These are phyloP conservation scores for Eucalyptus cloeziana DNA, from an alignment of 345 rosid species.

Conservation along the genomic window DNA sequence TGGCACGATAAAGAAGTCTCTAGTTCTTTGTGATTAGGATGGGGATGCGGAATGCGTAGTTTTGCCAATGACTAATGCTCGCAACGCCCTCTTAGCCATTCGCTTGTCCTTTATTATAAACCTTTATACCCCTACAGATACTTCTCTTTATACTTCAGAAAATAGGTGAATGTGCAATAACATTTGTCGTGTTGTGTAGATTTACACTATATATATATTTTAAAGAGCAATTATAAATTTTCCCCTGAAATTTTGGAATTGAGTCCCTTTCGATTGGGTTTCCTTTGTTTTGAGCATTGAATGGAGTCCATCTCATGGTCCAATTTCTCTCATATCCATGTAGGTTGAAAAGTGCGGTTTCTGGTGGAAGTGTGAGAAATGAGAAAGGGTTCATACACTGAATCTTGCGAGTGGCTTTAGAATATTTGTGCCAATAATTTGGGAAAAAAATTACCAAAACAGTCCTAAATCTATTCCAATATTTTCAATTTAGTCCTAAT, in stretches of 20 bases:
- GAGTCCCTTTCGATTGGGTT: neutral
- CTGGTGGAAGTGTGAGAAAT: neutral
- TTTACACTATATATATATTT: no score
- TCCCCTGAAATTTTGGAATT: neutral
- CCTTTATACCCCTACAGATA: no score
- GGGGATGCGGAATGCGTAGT: neutral
- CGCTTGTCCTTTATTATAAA: no score
- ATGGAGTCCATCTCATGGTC: neutral
- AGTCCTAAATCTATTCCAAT: accelerated
- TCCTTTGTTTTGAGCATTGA: neutral
- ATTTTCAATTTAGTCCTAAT: accelerated
- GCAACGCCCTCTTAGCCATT: no score
- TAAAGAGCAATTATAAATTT: neutral
- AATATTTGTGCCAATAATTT: neutral
- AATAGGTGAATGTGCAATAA: no score
- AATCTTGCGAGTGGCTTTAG: neutral
- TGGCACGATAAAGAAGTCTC: neutral
- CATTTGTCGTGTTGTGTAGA: no score
- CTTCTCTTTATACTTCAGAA: no score
- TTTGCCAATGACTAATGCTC: no score
- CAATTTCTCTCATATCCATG: neutral
- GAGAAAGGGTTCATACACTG: neutral
- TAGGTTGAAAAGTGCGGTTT: neutral
- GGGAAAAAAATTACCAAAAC: no score
- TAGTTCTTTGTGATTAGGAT: neutral